Percentiles rank a stretch among this genome's conserved stretches.
phyloP scores from a whole-genome alignment of 2,329 filamentous ascomycete species.

The Cladophialophora exuberans region DNA sequence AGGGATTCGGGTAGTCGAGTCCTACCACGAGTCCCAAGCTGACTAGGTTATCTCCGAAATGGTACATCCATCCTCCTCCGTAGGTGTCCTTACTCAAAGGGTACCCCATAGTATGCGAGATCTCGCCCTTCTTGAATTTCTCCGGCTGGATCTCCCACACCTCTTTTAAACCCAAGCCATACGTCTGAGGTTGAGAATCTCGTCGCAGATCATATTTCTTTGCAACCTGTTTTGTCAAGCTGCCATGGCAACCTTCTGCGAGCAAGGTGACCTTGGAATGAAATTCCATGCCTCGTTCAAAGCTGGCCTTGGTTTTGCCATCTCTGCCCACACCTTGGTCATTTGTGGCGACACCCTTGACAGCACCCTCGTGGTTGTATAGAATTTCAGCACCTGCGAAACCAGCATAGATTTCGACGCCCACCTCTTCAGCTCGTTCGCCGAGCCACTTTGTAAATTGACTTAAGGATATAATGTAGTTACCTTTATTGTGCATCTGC shows the following conservation, averaged over 20 bases:
- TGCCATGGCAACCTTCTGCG: conserved; percentile 93
- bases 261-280: conserved; percentile 90
- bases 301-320: conserved; percentile 84
- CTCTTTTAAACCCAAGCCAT: conserved; percentile 92
- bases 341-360: conserved; percentile 93
- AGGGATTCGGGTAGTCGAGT: conserved; percentile 94
- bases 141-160: conserved; percentile 95
- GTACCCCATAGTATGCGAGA: conserved; percentile 91
- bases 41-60: conserved; percentile 97
- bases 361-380: conserved; percentile 82
- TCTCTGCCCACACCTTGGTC: conserved; percentile 82
- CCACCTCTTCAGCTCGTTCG: conserved; percentile 92
- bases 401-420: conserved; percentile 93
- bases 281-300: conserved; percentile 98
- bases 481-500: conserved; percentile 97
- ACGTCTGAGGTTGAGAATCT: conserved; percentile 92
- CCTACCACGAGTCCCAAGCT: conserved; percentile 89
- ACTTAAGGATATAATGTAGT: conserved; percentile 95
- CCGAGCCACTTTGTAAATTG: conserved; percentile 95
- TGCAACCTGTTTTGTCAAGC: conserved; percentile 89
- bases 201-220: conserved; percentile 90
- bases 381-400: conserved; percentile 94
- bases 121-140: conserved; percentile 84
- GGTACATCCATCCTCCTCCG: conserved; percentile 98
- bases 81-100: conserved; percentile 87